Percentiles rank a stretch among this genome's conserved stretches.
phyloP scores from a whole-genome alignment of 2,329 filamentous ascomycete genomes.

The Pestalotiopsis sp. region DNA sequence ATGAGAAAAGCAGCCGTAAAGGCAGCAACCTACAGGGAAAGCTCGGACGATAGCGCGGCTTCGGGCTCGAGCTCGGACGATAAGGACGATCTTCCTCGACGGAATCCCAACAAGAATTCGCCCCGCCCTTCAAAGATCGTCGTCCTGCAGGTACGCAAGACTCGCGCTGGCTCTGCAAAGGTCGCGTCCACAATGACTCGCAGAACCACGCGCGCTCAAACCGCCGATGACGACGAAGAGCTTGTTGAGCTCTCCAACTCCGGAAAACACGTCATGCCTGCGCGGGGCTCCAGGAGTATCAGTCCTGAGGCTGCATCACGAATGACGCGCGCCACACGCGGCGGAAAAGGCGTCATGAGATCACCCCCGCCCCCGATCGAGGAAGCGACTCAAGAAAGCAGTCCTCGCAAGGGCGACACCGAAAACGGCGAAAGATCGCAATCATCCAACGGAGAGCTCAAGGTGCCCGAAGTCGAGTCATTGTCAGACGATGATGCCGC shows the following conservation, averaged over 20 bases:
- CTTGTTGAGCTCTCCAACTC: slow-evolving; percentile 63
- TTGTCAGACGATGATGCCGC: slow-evolving; percentile 17
- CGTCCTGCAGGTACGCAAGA: slow-evolving; percentile 42
- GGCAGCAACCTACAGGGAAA: slow-evolving; percentile 49
- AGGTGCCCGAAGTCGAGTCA: slow-evolving; percentile 19
- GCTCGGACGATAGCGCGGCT: slow-evolving; percentile 38
- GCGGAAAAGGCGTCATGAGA: slow-evolving; percentile 52
- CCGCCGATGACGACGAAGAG: slow-evolving; percentile 56
- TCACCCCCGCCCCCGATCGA: slow-evolving; percentile 48
- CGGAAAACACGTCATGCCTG: slow-evolving; percentile 56
- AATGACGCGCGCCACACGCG: slow-evolving; percentile 48
- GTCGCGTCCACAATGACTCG: slow-evolving; percentile 36
- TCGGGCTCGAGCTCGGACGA: slow-evolving; percentile 29
- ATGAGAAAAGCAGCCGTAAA: slow-evolving; percentile 47
- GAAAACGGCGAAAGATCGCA: slow-evolving; percentile 25
- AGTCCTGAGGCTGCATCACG: slow-evolving; percentile 56
- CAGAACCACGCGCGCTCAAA: slow-evolving; percentile 54
- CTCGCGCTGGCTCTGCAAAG: slow-evolving; percentile 18
- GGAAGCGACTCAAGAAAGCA: slow-evolving; percentile 58
- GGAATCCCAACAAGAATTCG: slow-evolving; percentile 29
- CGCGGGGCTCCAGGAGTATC: slow-evolving; percentile 53
- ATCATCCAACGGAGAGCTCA: slow-evolving; percentile 17
- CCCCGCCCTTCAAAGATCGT: slow-evolving; percentile 42
- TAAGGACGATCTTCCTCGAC: slow-evolving; percentile 39
- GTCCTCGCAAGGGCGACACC: slow-evolving; percentile 34